Evolutionary conservation across 1,139 yeast species (phyloP).

Genomic region (Lodderomyces beijingensis): DNA sequence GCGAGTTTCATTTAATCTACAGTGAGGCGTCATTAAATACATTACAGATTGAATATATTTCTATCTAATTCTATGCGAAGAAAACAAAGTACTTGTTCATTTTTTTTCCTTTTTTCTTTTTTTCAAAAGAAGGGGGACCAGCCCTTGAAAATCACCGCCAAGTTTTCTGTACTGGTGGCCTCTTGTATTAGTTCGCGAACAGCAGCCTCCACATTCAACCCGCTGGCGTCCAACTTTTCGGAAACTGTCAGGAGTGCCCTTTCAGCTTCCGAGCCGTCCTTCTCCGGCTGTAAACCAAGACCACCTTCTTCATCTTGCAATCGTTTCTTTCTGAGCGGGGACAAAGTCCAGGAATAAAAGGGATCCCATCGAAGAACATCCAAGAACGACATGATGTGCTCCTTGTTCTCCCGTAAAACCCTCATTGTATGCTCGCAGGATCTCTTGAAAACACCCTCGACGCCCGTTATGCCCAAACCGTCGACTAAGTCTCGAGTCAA

Average conservation of each 20-base stretch:
- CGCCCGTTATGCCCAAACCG: slow-evolving; percentile 85
- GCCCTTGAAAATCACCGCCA: slow-evolving; percentile 78
- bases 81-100: slow-evolving; percentile 2
- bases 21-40: not conserved
- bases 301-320: slow-evolving; percentile 41
- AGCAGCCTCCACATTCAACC: slow-evolving; percentile 76
- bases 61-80: not conserved
- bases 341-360: slow-evolving; percentile 81
- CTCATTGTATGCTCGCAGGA: slow-evolving; percentile 72
- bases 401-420: slow-evolving; percentile 61
- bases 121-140: slow-evolving; percentile 55
- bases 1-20: too few relatives aligned
- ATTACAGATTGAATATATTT: not conserved
- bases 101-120: slow-evolving; percentile 1
- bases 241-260: slow-evolving; percentile 72
- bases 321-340: slow-evolving; percentile 60
- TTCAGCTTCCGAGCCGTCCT: slow-evolving; percentile 72
- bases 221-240: slow-evolving; percentile 62
- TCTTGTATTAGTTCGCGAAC: slow-evolving; percentile 77
- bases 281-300: slow-evolving; percentile 27
- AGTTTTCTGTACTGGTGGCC: slow-evolving; percentile 63
- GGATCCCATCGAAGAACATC: slow-evolving; percentile 93
- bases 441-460: slow-evolving; percentile 67
- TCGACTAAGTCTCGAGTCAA: slow-evolving; percentile 87
- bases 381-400: slow-evolving; percentile 72